phyloP scores from a whole-genome alignment of 2,329 filamentous ascomycete genomes.

The Aureobasidium zeae region DNA sequence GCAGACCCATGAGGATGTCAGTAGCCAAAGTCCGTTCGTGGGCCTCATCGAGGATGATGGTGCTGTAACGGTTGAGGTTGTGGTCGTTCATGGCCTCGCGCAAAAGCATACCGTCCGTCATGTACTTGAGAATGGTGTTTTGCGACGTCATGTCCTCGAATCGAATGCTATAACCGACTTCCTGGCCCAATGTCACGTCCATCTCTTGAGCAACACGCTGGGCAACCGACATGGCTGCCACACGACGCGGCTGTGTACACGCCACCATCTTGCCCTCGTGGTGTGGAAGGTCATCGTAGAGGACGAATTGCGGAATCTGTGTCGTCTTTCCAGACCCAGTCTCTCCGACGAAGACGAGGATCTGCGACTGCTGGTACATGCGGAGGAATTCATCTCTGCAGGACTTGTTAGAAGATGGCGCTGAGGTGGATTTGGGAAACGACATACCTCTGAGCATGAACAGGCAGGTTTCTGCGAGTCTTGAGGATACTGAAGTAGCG shows the following conservation, averaged over 20 bases:
- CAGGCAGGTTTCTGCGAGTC: conserved; percentile 73
- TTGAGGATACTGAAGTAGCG: conserved; percentile 88
- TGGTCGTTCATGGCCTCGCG: conserved; percentile 95
- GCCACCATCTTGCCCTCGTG: conserved; percentile 79
- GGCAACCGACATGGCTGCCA: conserved; percentile 96
- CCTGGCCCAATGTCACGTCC: conserved; percentile 83
- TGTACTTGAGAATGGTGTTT: conserved; percentile 94
- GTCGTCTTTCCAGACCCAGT: conserved; percentile 99
- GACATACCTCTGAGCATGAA: conserved; percentile 71
- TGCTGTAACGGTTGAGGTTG: conserved; percentile 83
- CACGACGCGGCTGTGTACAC: conserved; percentile 94
- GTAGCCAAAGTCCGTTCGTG: conserved; percentile 96
- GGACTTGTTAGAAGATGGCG: background rate
- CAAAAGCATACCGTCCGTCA: conserved; percentile 98
- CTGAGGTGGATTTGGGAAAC: background rate
- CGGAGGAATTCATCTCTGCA: conserved; percentile 78
- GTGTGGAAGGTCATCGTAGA: conserved; percentile 92
- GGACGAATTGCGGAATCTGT: conserved; percentile 95
- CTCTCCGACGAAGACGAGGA: conserved; percentile 96
- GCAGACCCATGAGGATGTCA: conserved; percentile 90
- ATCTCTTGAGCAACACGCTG: conserved; percentile 97
- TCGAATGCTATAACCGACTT: conserved; percentile 97
- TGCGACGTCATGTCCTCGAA: conserved; percentile 90
- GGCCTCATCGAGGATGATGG: conserved; percentile 96
- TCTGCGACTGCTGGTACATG: conserved; percentile 87